phyloP scores from a whole-genome alignment of 306 rosid species.

The Glycyrrhiza uralensis region DNA sequence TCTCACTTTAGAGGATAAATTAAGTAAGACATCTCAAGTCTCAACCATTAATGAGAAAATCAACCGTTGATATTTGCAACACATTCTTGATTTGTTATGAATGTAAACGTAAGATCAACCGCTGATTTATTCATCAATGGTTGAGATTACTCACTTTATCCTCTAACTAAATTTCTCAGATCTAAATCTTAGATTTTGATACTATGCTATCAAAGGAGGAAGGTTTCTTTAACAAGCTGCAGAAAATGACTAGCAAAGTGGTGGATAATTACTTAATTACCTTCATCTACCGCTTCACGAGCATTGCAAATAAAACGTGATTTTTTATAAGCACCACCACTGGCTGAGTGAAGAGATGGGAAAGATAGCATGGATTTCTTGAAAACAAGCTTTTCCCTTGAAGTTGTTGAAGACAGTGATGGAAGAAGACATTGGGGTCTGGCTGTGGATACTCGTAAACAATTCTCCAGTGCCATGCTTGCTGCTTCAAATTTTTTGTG shows the following conservation, averaged over 20 bases:
- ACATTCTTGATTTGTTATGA: too few relatives aligned
- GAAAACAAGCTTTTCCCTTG: conserved; percentile 45
- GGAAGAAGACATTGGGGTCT: conserved; percentile 53
- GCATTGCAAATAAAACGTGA: conserved; percentile 70
- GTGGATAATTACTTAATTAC: conserved; percentile 25
- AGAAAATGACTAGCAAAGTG: not conserved
- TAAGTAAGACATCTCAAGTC: too few relatives aligned
- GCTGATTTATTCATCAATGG: too few relatives aligned
- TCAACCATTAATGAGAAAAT: too few relatives aligned
- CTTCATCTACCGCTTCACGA: conserved; percentile 62
- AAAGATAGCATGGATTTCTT: conserved; percentile 38
- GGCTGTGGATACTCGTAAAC: conserved; percentile 50
- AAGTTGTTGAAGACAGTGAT: conserved; percentile 49
- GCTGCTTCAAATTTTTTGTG: not conserved
- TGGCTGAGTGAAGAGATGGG: conserved; percentile 31
- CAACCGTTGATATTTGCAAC: too few relatives aligned
- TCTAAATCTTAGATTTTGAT: too few relatives aligned
- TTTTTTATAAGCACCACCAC: conserved; percentile 24
- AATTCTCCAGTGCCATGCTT: conserved; percentile 63
- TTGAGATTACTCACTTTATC: too few relatives aligned
- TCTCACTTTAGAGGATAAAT: too few relatives aligned
- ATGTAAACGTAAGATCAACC: too few relatives aligned
- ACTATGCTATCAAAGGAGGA: too few relatives aligned
- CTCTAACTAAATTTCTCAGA: too few relatives aligned
- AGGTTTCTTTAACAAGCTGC: too few relatives aligned